Conservation (phyloP, 768 basidiomycete species). For the Agrocybe chaxingu region DNA sequence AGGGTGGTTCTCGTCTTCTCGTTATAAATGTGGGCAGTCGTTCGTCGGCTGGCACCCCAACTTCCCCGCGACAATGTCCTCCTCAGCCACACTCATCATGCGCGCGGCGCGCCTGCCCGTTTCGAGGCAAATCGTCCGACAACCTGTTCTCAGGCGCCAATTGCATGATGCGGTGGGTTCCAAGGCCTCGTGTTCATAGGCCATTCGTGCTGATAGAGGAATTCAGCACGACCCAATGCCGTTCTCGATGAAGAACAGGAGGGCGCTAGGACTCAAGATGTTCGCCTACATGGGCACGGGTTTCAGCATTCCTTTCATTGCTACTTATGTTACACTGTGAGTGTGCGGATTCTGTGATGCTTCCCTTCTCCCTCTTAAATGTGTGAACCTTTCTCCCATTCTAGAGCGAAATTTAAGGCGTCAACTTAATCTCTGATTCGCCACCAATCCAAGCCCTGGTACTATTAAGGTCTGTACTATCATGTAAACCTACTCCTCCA, state of each 20-base stretch:
- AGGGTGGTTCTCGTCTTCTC: too few relatives aligned
- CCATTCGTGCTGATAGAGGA: background rate
- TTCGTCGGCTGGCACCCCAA: too few relatives aligned
- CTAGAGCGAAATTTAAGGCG: too few relatives aligned
- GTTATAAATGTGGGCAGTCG: too few relatives aligned
- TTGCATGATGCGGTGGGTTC: slow-evolving; percentile 6
- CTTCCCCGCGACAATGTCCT: too few relatives aligned
- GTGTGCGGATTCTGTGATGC: background rate
- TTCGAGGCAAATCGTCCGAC: slow-evolving; percentile 4
- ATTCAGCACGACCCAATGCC: slow-evolving; percentile 18
- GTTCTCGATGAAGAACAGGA: slow-evolving; percentile 21
- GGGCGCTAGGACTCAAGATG: slow-evolving; percentile 20
- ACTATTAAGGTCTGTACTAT: too few relatives aligned
- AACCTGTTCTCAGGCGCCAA: slow-evolving; percentile 2
- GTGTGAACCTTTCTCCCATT: too few relatives aligned
- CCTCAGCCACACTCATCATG: too few relatives aligned
- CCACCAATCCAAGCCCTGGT: too few relatives aligned
- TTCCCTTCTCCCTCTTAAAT: background rate
- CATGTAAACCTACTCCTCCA: too few relatives aligned
- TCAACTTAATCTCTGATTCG: too few relatives aligned
- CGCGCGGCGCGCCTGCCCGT: too few relatives aligned
- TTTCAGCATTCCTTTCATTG: slow-evolving; percentile 27
- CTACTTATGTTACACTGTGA: slow-evolving; percentile 21
- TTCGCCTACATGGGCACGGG: slow-evolving; percentile 21
- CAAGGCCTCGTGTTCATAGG: background rate